Evolutionary conservation across 148 eudicot genomes (phyloP).

Genomic region (Pharnaceum exiguum): DNA sequence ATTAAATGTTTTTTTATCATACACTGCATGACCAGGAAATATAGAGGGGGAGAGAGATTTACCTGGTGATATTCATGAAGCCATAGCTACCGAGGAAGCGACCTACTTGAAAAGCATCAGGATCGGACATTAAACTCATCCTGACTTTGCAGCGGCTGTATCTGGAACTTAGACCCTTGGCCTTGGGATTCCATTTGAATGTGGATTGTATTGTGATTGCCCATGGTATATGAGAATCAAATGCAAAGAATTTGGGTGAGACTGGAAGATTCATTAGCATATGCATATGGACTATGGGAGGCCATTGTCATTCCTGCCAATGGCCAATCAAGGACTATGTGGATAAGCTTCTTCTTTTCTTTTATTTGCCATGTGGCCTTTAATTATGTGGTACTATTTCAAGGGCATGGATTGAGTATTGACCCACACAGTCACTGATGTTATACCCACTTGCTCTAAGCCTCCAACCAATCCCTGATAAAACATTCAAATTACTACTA

Average conservation of each 20-base stretch:
- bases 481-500: too few relatives aligned
- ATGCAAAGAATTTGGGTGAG: neutral
- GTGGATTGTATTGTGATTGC: too few relatives aligned
- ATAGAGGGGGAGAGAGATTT: neutral
- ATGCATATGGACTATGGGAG: too few relatives aligned
- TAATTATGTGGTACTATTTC: too few relatives aligned
- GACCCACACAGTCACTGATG: too few relatives aligned
- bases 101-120: slow-evolving; percentile 81
- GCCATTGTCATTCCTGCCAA: neutral
- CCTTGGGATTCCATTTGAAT: neutral
- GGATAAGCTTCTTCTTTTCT: slow-evolving; percentile 12
- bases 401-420: too few relatives aligned
- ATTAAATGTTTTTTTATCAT: too few relatives aligned
- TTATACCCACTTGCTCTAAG: too few relatives aligned
- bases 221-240: too few relatives aligned
- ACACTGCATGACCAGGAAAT: neutral
- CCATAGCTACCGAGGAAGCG: slow-evolving; percentile 83
- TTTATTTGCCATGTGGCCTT: too few relatives aligned
- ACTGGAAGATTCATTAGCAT: too few relatives aligned
- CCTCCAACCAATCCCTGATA: too few relatives aligned
- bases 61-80: slow-evolving; percentile 88
- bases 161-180: neutral
- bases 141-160: slow-evolving; percentile 29
- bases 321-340: neutral
- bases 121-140: slow-evolving; percentile 42